A percentile compares a stretch with the other conserved stretches of the same genome.
These are phyloP conservation scores for Coniochaeta sp. DNA, from an alignment of 2,329 filamentous ascomycete species.

Conservation along the genomic window DNA sequence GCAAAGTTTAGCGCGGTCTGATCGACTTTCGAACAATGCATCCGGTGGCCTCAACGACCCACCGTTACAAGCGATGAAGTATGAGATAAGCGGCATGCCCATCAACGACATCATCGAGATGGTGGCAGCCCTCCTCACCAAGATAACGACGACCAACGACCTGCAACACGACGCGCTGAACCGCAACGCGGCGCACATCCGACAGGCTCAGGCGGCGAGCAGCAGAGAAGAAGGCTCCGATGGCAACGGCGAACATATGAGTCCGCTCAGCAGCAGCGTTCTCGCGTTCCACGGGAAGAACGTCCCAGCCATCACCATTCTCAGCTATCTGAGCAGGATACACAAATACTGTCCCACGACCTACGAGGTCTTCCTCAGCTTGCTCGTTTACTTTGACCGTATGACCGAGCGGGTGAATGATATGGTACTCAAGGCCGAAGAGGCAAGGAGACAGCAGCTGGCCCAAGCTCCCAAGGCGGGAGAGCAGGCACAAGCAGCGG, in stretches of 20 bases:
- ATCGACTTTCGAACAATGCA: slow-evolving; percentile 52
- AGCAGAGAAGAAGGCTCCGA: slow-evolving; percentile 11
- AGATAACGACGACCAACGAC: slow-evolving; percentile 96
- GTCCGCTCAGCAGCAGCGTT: slow-evolving; percentile 57
- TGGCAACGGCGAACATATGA: slow-evolving; percentile 37
- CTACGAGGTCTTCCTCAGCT: slow-evolving; percentile 92
- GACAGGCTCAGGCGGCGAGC: slow-evolving; percentile 35
- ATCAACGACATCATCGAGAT: slow-evolving; percentile 97
- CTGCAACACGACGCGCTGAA: slow-evolving; percentile 87
- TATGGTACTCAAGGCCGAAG: slow-evolving; percentile 62
- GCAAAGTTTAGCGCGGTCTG: slow-evolving; percentile 76
- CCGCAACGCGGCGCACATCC: slow-evolving; percentile 55
- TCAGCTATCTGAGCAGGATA: slow-evolving; percentile 91
- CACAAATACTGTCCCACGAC: slow-evolving; percentile 99
- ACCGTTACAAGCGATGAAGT: slow-evolving; percentile 54
- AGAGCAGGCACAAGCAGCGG: not conserved
- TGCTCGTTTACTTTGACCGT: slow-evolving; percentile 95
- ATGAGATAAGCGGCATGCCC: slow-evolving; percentile 96
- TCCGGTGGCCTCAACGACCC: slow-evolving; percentile 43
- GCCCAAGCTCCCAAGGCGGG: slow-evolving; percentile 4
- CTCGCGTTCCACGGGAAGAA: slow-evolving; percentile 98
- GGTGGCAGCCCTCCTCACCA: slow-evolving; percentile 92
- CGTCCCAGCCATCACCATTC: slow-evolving; percentile 90
- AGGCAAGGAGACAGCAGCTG: slow-evolving; percentile 31
- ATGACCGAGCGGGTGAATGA: slow-evolving; percentile 97